These are phyloP conservation scores for Solanum sitiens DNA, from an alignment of 257 asterid species.

Conservation along the genomic window DNA sequence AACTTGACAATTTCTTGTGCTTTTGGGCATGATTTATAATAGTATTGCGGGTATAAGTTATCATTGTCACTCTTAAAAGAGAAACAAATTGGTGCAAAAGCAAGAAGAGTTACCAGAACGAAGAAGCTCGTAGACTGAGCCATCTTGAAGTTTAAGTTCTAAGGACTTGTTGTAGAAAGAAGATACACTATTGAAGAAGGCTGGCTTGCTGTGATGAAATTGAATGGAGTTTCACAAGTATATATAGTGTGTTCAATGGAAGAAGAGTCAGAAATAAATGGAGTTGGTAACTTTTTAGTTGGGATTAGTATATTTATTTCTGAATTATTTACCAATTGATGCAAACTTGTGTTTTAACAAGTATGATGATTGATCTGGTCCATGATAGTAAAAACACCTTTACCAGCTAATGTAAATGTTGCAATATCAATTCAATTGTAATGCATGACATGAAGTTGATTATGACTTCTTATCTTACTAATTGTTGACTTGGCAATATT, in stretches of 20 bases:
- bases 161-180: not conserved
- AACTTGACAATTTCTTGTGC: constrained; percentile 55
- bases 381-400: not conserved
- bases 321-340: not conserved
- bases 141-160: constrained; percentile 16
- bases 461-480: not conserved
- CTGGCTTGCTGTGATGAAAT: constrained; percentile 19
- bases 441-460: not conserved
- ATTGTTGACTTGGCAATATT: not conserved
- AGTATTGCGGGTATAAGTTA: constrained; percentile 68
- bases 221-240: constrained; percentile 11
- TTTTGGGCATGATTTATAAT: constrained; percentile 61
- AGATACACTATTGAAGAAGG: not conserved
- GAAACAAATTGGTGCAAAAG: constrained; percentile 46
- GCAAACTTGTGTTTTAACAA: not conserved
- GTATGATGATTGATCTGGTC: not conserved
- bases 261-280: not conserved
- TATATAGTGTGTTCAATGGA: constrained; percentile 15
- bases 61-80: constrained; percentile 31
- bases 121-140: constrained; percentile 27
- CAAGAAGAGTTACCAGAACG: constrained; percentile 24
- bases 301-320: not conserved
- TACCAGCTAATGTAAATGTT: not conserved
- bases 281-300: constrained; percentile 54
- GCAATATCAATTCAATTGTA: not conserved